A percentile compares a stretch with the other conserved stretches of the same genome.
Evolutionary conservation across 2,329 filamentous ascomycete species (phyloP).

Genomic region (Fusarium burgessii): DNA sequence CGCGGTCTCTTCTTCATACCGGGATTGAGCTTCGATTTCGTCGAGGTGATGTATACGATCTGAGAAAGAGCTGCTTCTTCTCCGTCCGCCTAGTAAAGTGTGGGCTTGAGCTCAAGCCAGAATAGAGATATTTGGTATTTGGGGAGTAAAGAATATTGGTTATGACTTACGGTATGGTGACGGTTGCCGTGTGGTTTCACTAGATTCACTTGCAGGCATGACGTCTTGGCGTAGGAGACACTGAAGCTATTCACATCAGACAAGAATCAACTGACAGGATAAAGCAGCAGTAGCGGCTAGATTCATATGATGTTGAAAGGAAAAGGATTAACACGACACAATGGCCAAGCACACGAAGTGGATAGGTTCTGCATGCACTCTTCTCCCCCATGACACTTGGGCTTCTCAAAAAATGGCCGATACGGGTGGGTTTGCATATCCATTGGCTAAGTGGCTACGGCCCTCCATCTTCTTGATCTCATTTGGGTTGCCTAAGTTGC

Average conservation of each 20-base stretch:
- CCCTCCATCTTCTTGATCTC: background rate
- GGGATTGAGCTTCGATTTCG: conserved; percentile 55
- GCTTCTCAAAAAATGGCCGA: conserved; percentile 18
- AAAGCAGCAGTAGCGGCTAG: background rate
- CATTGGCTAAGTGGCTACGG: conserved; percentile 30
- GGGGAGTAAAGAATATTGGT: background rate
- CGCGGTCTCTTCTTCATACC: conserved; percentile 57
- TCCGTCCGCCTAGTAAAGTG: conserved; percentile 38
- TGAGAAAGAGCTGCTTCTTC: conserved; percentile 41
- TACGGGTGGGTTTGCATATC: conserved; percentile 11
- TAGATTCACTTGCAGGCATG: conserved; percentile 46
- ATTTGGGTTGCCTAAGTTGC: background rate
- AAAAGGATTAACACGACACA: conserved; percentile 4
- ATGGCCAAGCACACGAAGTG: conserved; percentile 18
- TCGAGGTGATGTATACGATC: conserved; percentile 48
- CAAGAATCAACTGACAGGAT: conserved; percentile 6
- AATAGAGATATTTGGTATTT: background rate
- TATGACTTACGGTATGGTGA: conserved; percentile 45
- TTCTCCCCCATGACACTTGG: conserved; percentile 31
- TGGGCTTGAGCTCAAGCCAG: conserved; percentile 24
- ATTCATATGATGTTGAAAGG: conserved; percentile 11
- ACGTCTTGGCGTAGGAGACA: conserved; percentile 12
- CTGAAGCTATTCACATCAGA: conserved; percentile 34
- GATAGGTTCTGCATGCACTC: conserved; percentile 12
- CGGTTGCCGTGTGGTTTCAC: conserved; percentile 44